A percentile compares a stretch with the other conserved stretches of the same genome.
phyloP scores from a whole-genome alignment of 495 filamentous ascomycete species.

The Usnea hakonensis region DNA sequence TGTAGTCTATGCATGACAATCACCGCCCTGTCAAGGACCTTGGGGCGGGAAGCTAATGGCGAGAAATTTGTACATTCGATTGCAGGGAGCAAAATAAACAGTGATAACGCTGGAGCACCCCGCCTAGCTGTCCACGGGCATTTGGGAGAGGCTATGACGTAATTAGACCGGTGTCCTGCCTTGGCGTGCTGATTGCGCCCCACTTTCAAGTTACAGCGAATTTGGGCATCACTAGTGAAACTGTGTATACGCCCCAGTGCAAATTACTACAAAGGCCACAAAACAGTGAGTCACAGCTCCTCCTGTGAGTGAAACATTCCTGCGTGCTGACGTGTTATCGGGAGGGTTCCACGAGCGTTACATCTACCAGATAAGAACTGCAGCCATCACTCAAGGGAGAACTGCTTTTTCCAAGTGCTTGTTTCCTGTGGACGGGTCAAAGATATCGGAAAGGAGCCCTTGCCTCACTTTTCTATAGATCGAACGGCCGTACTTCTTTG shows the following conservation, averaged over 20 bases:
- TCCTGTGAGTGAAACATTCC: no score
- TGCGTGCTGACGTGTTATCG: neutral
- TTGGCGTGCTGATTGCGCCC: slow-evolving; percentile 3
- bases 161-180: neutral
- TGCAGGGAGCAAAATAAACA: no score
- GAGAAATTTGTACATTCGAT: neutral
- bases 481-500: neutral
- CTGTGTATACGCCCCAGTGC: neutral
- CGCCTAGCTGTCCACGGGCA: neutral
- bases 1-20: neutral
- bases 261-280: neutral
- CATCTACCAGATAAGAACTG: neutral
- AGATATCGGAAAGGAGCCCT: neutral
- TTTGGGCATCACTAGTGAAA: neutral
- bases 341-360: neutral
- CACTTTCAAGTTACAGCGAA: slow-evolving; percentile 2
- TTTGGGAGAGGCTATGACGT: neutral
- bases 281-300: no score
- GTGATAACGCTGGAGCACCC: no score
- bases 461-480: slow-evolving; percentile 1
- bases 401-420: no score
- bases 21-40: neutral
- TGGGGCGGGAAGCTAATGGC: slow-evolving; percentile 2
- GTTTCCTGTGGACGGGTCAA: no score
- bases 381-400: neutral